Percentiles rank a stretch among this genome's conserved stretches.
phyloP scores from a whole-genome alignment of 2,329 filamentous ascomycete species.

The Ceratocystis papillata region DNA sequence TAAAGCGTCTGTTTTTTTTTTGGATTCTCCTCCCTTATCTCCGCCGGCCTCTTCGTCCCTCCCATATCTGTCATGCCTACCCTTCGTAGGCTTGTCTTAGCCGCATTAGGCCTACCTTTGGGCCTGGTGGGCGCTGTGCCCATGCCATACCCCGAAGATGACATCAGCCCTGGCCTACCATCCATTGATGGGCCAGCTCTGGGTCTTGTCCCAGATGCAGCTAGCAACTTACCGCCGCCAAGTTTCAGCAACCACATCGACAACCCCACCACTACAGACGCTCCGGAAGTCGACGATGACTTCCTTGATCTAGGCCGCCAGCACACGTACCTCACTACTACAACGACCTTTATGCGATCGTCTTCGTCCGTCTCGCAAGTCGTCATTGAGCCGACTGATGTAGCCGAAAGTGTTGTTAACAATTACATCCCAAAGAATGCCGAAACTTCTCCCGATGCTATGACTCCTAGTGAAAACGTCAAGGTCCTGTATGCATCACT shows the following conservation, averaged over 20 bases:
- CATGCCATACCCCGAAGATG: neutral
- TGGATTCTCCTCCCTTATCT: neutral
- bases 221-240: neutral
- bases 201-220: neutral
- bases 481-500: conserved; percentile 24
- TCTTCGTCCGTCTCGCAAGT: conserved; percentile 7
- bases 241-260: neutral
- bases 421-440: conserved; percentile 26
- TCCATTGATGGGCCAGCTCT: neutral
- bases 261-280: conserved; percentile 7
- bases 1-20: neutral
- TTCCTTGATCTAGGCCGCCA: neutral
- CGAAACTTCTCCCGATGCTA: conserved; percentile 24
- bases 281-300: neutral
- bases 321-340: neutral
- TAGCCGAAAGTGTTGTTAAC: conserved; percentile 20
- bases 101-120: conserved; percentile 20
- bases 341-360: neutral
- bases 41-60: neutral
- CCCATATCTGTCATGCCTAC: neutral
- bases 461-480: conserved; percentile 9
- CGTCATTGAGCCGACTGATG: conserved; percentile 1
- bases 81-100: conserved; percentile 14
- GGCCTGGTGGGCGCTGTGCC: conserved; percentile 16
- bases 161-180: neutral